Evolutionary conservation across 2,329 filamentous ascomycete species (phyloP), one percentile per base, ranked within the genome.

Genomic region (Cercospora zeina): DNA sequence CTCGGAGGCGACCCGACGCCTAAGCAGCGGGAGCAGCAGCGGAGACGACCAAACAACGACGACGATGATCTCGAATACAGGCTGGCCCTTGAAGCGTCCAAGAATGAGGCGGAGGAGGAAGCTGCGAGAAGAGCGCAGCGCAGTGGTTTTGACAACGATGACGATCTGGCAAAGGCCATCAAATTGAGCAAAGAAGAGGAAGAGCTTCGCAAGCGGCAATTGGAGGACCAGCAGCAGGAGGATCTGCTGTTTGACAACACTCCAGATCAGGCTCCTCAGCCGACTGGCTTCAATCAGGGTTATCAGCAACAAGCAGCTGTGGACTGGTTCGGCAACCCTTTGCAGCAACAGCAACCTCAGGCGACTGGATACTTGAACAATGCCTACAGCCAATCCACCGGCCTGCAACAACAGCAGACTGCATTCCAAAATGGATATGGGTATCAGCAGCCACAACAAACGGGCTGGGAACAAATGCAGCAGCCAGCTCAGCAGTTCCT

Each of bases 241-340:
- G 83, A 89, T 53, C 87, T 91, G 19, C 83, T 99, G n/a, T 97
- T 99, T 71, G 93, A 96, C 70, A 90, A 96, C 69, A 81, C 83
- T 27, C 82, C 83, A 6, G 85, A 85, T 24, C 85, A 88, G 71
- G 76, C 81, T 3, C 79, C 85, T 58, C 89, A 91, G 70, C 86
- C 85, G 42, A 97, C 93, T 13, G 93, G 92, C 36, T 92, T 91
- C 80, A 97, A 97, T 77, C 93, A 96, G 78, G 93, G 93, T 51
- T 99, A 99, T 73, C 93, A 97, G 79, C 95, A 99, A 78, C 93
- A 96, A 74, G 89, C 89, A 61, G 91, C 91, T 11, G 95, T 99
- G 16, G 95, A 99, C 77, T 97, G 96, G 86, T 95, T 96, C 71
- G 95, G 93, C 62, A 99, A 99, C 76, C 91, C 93, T 11, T 89